Conservation (phyloP, 805 yeast species). For the Schizosaccharomyces pombe region DNA sequence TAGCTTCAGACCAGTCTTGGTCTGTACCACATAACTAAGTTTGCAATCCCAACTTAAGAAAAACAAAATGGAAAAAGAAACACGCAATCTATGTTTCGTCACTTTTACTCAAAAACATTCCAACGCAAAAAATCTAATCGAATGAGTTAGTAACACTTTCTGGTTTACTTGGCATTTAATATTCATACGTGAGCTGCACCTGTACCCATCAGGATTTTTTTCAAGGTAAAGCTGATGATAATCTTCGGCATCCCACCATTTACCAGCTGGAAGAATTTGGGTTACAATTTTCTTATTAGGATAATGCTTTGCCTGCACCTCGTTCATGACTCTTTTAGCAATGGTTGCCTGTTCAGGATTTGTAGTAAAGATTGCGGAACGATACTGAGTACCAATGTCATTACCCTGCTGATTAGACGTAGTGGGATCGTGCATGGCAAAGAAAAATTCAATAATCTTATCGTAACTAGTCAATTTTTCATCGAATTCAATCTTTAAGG, state of each 20-base stretch:
- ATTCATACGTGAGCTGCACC: not conserved
- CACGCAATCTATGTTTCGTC: not conserved
- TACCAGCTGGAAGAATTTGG: constrained; percentile 36
- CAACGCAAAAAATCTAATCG: not conserved
- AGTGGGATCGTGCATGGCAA: constrained; percentile 87
- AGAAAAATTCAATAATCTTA: constrained; percentile 60
- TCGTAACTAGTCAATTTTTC: constrained; percentile 36
- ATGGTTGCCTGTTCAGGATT: constrained; percentile 24
- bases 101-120: not conserved
- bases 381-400: constrained; percentile 72
- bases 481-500: constrained; percentile 60
- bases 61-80: not conserved
- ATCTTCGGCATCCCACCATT: constrained; percentile 84
- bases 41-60: not conserved
- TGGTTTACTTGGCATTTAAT: not conserved
- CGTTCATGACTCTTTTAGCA: constrained; percentile 25
- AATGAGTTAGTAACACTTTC: not conserved
- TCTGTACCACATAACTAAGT: too few species aligned
- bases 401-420: constrained; percentile 64
- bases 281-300: constrained; percentile 45
- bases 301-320: constrained; percentile 52
- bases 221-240: constrained; percentile 70
- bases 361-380: constrained; percentile 58
- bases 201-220: constrained; percentile 54
- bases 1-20: too few species aligned